Evolutionary conservation across 352 stramenopile genomes (phyloP), one percentile per base, ranked within the genome.

Genomic region (Phytophthora cajani): DNA sequence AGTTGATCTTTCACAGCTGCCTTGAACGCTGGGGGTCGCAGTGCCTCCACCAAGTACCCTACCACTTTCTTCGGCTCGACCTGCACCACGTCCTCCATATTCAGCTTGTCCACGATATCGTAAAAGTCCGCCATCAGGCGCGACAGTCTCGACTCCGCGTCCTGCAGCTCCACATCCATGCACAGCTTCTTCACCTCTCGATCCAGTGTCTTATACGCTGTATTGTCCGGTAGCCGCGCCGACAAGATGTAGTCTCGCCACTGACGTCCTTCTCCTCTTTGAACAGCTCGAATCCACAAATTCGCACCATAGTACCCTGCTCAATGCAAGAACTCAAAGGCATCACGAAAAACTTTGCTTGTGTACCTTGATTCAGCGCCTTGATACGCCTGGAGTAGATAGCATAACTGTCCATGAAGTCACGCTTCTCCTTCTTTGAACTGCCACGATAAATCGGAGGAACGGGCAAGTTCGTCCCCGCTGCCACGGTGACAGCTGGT

Each of bases 61-160:
- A 58, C 6, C 2, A 65, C 59, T 8, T 53, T 58, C 32, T 66
- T 66, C 2, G 33, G 49, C 2, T 54, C 59, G 1, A 11, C 10
- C 0, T 66, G 49, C 1, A 66, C 23, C 0, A 66, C 23, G 23
- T 53, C 23, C 14, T 66, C 59, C 59, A 59, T 54, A 23, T 53
- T 66, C 14, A 67, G 14, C 25, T 14, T 30, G 6, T 67, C 60
- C 0, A 42, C 23, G 14, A 53, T 58, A 12, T 59, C 36, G 36
- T 67, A 66, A 27, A 27, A 27, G 23, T 27, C 23, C 23, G 23
- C 23, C 23, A 27, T 27, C 23, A 27, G 23, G 23, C 36, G 59
- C 4, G 60, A 67, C 1, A 67, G 12, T 51, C 49, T 19, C 0
- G 58, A 65, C 47, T 58, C 30, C 1, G 58, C 58, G 11, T 64